phyloP scores from a whole-genome alignment of 2,329 filamentous ascomycete species.

The Hypoxylon sp. region DNA sequence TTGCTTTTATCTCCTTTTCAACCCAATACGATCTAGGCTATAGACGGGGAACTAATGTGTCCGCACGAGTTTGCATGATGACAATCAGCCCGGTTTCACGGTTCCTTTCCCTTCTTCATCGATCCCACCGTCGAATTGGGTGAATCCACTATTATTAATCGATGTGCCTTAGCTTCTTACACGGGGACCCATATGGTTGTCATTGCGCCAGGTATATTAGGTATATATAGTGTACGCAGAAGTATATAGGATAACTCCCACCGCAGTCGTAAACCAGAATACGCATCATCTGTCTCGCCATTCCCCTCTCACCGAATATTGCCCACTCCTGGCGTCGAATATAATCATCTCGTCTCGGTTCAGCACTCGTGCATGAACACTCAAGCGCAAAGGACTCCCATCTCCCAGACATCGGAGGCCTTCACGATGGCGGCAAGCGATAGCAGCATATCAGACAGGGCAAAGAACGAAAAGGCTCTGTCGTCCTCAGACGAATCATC shows the following conservation, averaged over 20 bases:
- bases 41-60: neutral
- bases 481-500: conserved; percentile 28
- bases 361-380: conserved; percentile 5
- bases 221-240: neutral
- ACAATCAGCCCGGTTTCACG: neutral
- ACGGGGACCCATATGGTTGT: neutral
- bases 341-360: neutral
- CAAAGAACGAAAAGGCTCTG: conserved; percentile 45
- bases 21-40: conserved; percentile 7
- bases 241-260: neutral
- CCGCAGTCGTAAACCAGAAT: neutral
- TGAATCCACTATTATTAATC: conserved; percentile 12
- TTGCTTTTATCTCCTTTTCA: conserved; percentile 10
- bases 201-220: neutral
- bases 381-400: conserved; percentile 10
- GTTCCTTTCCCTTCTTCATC: conserved; percentile 14
- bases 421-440: conserved; percentile 48
- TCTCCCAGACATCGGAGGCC: conserved; percentile 30
- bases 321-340: neutral
- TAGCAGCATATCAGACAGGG: conserved; percentile 46
- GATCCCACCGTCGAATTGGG: conserved; percentile 2
- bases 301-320: neutral
- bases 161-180: neutral
- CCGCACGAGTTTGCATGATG: conserved; percentile 12
- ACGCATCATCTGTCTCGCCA: neutral